Percentiles rank a stretch among this genome's conserved stretches.
Evolutionary conservation across 129 eudicot species (phyloP).

Genomic region (Heracleum sosnowskyi): DNA sequence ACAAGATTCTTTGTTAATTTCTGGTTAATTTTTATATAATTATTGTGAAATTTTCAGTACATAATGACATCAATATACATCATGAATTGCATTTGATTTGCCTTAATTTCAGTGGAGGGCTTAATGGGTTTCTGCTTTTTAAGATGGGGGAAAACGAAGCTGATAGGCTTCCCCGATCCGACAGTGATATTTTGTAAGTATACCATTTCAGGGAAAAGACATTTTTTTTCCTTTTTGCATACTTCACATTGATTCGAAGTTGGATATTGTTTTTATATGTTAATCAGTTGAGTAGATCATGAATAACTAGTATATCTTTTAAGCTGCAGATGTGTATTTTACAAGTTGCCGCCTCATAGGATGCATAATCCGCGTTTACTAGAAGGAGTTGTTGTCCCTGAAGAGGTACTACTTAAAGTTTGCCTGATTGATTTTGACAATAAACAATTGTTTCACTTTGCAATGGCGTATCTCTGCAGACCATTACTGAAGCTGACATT

Average conservation of each 20-base stretch:
- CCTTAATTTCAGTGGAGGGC: slow-evolving; percentile 20
- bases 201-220: neutral
- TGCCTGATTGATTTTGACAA: neutral
- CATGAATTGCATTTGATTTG: neutral
- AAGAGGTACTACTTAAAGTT: neutral
- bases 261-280: too few species aligned
- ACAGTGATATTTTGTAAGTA: slow-evolving; percentile 26
- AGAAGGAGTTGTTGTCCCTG: neutral
- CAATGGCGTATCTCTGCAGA: slow-evolving; percentile 14
- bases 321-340: slow-evolving; percentile 28
- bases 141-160: slow-evolving; percentile 6
- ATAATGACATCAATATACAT: too few species aligned
- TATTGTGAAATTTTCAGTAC: neutral
- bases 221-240: neutral
- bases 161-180: neutral
- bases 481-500: slow-evolving; percentile 17
- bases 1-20: neutral
- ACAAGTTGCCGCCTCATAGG: neutral
- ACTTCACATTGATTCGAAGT: neutral
- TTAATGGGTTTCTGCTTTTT: slow-evolving; percentile 25
- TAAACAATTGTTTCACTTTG: neutral
- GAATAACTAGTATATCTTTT: neutral
- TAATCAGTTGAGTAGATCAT: neutral
- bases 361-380: neutral
- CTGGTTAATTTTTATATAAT: neutral